Evolutionary conservation across 768 basidiomycete species (phyloP).

Genomic region (Chiua virens): DNA sequence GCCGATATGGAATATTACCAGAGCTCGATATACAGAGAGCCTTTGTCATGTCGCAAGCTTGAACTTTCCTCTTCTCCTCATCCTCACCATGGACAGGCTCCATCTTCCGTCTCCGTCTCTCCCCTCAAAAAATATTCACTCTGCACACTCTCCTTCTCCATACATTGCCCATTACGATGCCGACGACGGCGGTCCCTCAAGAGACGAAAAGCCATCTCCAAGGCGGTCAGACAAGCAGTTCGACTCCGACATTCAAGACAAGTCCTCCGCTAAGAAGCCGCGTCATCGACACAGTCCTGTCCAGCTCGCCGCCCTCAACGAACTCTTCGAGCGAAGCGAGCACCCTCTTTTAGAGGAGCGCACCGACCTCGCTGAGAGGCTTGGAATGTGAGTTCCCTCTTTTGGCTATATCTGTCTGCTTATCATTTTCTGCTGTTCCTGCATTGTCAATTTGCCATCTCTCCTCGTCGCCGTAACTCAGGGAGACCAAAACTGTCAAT

Average conservation of each 20-base stretch:
- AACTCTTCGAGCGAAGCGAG: constrained; percentile 73
- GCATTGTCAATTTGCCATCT: not conserved
- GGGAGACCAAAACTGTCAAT: constrained; percentile 84
- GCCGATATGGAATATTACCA: constrained; percentile 41
- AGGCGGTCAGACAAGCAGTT: constrained; percentile 22
- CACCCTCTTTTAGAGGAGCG: constrained; percentile 73
- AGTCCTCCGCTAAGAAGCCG: constrained; percentile 57
- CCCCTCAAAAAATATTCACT: constrained; percentile 7
- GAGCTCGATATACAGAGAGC: constrained; percentile 40
- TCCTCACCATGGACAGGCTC: constrained; percentile 26
- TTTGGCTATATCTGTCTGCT: constrained; percentile 24
- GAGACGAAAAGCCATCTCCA: constrained; percentile 27
- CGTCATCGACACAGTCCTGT: constrained; percentile 72
- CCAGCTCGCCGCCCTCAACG: constrained; percentile 75
- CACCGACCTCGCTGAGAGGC: constrained; percentile 63
- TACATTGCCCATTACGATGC: constrained; percentile 13
- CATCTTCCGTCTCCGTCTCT: constrained; percentile 13
- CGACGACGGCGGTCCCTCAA: constrained; percentile 20
- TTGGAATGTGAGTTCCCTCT: constrained; percentile 66
- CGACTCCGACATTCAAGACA: constrained; percentile 26
- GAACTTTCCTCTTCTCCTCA: constrained; percentile 30
- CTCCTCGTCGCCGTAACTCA: constrained; percentile 30
- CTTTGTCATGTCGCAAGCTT: constrained; percentile 39
- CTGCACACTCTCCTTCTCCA: constrained; percentile 7
- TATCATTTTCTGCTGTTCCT: constrained; percentile 19